Evolutionary conservation across 2,329 filamentous ascomycete species (phyloP), one percentile per base, ranked within the genome.

Genomic region (Karstenula rhodostoma): DNA sequence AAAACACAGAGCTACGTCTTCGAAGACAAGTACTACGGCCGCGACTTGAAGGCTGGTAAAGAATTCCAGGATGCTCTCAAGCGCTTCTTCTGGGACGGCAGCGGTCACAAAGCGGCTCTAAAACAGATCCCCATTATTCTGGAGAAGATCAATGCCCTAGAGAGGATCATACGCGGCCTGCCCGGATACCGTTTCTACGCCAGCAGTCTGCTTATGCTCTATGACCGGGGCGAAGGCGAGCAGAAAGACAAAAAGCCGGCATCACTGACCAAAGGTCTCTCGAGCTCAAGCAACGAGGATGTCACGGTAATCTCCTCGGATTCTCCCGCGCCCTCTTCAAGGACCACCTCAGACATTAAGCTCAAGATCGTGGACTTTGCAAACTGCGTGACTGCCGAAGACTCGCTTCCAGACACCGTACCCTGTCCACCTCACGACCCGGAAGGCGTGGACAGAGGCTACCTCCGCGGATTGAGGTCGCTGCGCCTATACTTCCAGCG

Each of bases 361-460:
- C 89, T 99, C 80, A 97, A 97, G 79, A 96, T 99, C 77, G 94
- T 97, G 59, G 95, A 99, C 78, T 99, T 99, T 81, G 95, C 95
- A 65, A 99, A 99, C 76, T 97, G 94, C 73, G 89, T 98, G 37
- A 98, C 94, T 1, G 91, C 92, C 4, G 90, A 95, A 66, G 93
- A 97, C 71, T 76, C 80, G 52, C 71, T 87, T 3, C 80, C 85
- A 1, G 79, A 88, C 12, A 83, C 87, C 60, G 79, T 83, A 1
- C 80, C 83, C 19, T 97, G 94, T 69, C 95, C 95, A 15, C 95
- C 95, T 4, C 85, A 87, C 60, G 87, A 96, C 73, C 92, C 92
- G 0, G 81, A 90, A 37, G 89, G 92, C 61, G 89, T 96, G 7
- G 95, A 99, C 68, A 86, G 89, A 29, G 95, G 95, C 0, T 99